Conservation (phyloP, 139 green algal species). For the Haematococcus sp. region DNA sequence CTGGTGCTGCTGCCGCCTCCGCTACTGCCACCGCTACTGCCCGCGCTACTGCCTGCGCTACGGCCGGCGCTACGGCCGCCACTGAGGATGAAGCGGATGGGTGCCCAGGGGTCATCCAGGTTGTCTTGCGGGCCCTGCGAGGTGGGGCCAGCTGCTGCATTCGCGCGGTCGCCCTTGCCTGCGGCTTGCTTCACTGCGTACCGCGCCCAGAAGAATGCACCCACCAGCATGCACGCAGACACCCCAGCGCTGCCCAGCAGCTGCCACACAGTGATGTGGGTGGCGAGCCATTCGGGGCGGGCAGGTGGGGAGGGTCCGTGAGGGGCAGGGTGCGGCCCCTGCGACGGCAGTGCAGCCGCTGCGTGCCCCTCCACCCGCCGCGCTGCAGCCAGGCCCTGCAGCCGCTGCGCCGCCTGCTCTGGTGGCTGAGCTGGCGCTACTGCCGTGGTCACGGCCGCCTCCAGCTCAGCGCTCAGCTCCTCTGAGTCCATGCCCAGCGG, state of each 20-base stretch:
- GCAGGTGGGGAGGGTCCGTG: no score
- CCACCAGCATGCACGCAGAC: not conserved
- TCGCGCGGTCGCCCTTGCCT: not conserved
- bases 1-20: not conserved
- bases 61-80: not conserved
- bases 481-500: no score
- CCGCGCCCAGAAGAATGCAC: slow-evolving; percentile 1
- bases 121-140: not conserved
- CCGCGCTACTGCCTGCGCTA: not conserved
- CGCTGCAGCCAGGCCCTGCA: no score
- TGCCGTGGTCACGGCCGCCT: no score
- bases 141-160: not conserved
- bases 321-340: no score
- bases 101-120: not conserved
- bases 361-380: no score
- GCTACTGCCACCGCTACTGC: not conserved
- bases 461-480: no score
- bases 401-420: no score
- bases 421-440: no score
- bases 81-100: not conserved
- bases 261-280: not conserved
- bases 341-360: no score
- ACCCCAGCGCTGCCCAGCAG: not conserved
- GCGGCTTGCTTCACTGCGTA: not conserved
- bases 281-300: not conserved